These are phyloP conservation scores for Hemisphaericaspora lyxosophila DNA, from an alignment of 1,139 yeast genomes.

Conservation along the genomic window DNA sequence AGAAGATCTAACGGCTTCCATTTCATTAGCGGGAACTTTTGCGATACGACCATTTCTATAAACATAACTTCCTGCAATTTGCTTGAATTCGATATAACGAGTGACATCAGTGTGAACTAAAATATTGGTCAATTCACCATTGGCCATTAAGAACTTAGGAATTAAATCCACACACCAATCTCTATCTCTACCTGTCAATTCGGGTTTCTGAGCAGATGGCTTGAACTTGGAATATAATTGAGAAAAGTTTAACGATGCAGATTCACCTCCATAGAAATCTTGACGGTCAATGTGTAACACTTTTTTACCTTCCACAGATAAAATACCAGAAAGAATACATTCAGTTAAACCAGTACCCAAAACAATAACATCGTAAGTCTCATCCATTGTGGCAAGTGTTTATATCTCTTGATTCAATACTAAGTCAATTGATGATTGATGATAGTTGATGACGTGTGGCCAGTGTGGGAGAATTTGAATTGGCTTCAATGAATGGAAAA, in stretches of 20 bases:
- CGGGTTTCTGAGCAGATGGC: conserved; percentile 68
- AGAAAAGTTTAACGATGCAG: conserved; percentile 62
- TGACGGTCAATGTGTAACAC: conserved; percentile 95
- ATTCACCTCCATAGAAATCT: conserved; percentile 91
- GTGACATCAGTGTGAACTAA: conserved; percentile 95
- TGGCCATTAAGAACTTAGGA: conserved; percentile 96
- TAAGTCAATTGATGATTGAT: conserved; percentile 1
- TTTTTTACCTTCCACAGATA: conserved; percentile 88
- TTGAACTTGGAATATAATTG: conserved; percentile 70
- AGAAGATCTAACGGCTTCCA: conserved; percentile 88
- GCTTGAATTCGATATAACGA: conserved; percentile 93
- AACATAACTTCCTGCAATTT: conserved; percentile 91
- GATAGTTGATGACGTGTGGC: background rate
- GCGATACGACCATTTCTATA: conserved; percentile 89
- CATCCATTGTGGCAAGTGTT: conserved; percentile 64
- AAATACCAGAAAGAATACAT: conserved; percentile 89
- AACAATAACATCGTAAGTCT: conserved; percentile 76
- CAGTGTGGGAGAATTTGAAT: background rate
- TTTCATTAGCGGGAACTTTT: conserved; percentile 90
- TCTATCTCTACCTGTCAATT: conserved; percentile 82
- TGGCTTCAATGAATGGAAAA: too few relatives aligned
- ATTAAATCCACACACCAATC: conserved; percentile 98
- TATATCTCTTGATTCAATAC: background rate
- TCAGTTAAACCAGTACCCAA: conserved; percentile 85
- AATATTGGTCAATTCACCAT: conserved; percentile 95